A percentile compares a stretch with the other conserved stretches of the same genome.
phyloP scores from a whole-genome alignment of 805 yeast genomes.

The Jamesozyma lodderae region DNA sequence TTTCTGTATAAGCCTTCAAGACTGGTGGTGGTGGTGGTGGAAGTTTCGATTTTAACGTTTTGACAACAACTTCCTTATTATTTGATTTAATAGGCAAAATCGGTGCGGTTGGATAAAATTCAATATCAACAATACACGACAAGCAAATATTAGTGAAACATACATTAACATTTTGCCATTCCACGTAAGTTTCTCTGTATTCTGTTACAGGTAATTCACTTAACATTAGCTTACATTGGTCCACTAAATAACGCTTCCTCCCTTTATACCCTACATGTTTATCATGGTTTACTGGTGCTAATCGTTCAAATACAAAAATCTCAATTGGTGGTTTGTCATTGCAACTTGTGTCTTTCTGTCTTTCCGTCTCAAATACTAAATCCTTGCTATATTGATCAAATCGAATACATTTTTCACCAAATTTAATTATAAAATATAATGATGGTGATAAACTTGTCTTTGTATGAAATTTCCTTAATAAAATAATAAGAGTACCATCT shows the following conservation, averaged over 20 bases:
- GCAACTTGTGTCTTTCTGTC: background rate
- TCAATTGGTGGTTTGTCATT: background rate
- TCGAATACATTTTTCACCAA: constrained; percentile 10
- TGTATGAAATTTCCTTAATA: background rate
- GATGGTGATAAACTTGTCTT: background rate
- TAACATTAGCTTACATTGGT: background rate
- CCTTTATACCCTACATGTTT: background rate
- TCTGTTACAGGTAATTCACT: background rate
- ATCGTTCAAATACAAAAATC: constrained; percentile 9
- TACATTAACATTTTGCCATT: constrained; percentile 10
- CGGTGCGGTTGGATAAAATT: constrained; percentile 13
- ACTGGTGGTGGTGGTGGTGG: background rate
- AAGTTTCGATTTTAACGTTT: background rate
- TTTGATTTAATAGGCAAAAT: constrained; percentile 9
- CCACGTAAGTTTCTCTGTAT: constrained; percentile 4
- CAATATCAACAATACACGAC: constrained; percentile 8
- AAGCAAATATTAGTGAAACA: constrained; percentile 1
- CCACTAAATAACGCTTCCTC: constrained; percentile 10
- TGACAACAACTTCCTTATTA: background rate
- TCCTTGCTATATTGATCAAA: constrained; percentile 3
- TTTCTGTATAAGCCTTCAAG: background rate
- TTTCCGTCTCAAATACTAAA: constrained; percentile 4
- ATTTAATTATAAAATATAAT: constrained; percentile 8
- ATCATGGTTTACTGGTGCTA: background rate
- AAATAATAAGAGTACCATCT: constrained; percentile 1